These are phyloP conservation scores for Ceratocystis diversiconidia DNA, from an alignment of 2,329 filamentous ascomycete genomes.

Conservation along the genomic window DNA sequence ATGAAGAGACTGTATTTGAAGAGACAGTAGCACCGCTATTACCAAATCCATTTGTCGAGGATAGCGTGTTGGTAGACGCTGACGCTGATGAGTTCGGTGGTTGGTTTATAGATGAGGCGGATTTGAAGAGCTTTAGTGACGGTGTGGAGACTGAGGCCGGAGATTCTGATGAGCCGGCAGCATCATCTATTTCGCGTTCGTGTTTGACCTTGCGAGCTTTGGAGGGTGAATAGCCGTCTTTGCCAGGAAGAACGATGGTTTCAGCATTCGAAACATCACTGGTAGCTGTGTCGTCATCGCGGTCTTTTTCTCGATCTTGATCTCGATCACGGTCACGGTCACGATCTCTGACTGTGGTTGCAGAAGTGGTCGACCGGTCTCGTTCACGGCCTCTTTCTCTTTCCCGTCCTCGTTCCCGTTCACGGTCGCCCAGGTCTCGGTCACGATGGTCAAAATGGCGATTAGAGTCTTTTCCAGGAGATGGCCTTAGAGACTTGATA, in stretches of 20 bases:
- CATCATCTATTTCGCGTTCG: conserved; percentile 43
- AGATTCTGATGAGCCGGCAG: not conserved
- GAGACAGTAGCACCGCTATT: not conserved
- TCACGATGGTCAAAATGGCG: conserved; percentile 7
- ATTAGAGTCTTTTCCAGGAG: conserved; percentile 3
- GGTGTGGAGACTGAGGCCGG: not conserved
- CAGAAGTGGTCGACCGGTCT: not conserved
- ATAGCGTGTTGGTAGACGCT: not conserved
- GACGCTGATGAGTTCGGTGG: not conserved
- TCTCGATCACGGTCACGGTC: conserved; percentile 12
- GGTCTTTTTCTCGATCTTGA: conserved; percentile 10
- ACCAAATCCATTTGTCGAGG: not conserved
- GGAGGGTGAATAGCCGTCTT: conserved; percentile 49
- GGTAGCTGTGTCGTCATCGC: conserved; percentile 29
- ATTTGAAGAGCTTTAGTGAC: conserved; percentile 5
- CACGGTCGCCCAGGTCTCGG: conserved; percentile 14
- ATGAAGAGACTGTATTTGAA: conserved; percentile 7
- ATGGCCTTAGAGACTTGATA: not conserved
- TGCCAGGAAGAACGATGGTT: conserved; percentile 54
- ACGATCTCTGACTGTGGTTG: not conserved
- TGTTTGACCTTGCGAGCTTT: conserved; percentile 51
- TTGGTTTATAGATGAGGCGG: not conserved
- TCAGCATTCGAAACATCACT: conserved; percentile 52
- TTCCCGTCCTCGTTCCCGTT: conserved; percentile 12
- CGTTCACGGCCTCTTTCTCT: not conserved